Evolutionary conservation across 768 basidiomycete genomes (phyloP), one percentile per base, ranked within the genome.

Genomic region (Tephrocybe sp.): DNA sequence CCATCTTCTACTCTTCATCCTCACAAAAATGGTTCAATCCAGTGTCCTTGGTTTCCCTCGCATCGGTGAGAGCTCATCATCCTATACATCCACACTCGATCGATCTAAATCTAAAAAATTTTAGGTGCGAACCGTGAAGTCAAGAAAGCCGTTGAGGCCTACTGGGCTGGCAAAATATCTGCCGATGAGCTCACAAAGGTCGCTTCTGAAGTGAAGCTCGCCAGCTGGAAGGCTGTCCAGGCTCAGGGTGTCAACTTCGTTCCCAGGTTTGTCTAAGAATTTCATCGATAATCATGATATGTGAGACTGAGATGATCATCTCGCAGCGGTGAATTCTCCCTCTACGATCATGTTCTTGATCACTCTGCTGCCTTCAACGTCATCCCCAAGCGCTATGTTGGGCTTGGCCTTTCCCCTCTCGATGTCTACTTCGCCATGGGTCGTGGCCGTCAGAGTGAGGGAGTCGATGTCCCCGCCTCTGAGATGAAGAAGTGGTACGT

Each of bases 401-500:
- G 88, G 46, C 87, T 91, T 58, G 84, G 85, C 51, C 75, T 99
- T 47, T 91, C 92, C 23, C 78, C 84, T 56, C 85, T 98, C 58
- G 96, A 99, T 72, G 85, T 94, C 67, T 97, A 91, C 75, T 98
- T 99, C 63, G 97, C 97, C 62, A 95, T 98, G 90, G 97, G 96
- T 48, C 96, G 97, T 73, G 97, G 97, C 51, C 92, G 96, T 60
- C 97, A 99, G 73, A 79, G 88, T 36, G 90, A 84, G 57, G 87
- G 85, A 53, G 95, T 98, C 62, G 97, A 99, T 74, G 93, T 98
- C 58, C 92, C 92, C 44, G 93, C 95, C 42, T 92, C 83, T 57
- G 95, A 98, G 78, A 98, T 98, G 97, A 98, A 97, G 83, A 98
- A 98, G 74, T 99, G 97, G 96, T 92, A 65, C 62, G 85, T 75